A percentile compares a stretch with the other conserved stretches of the same genome.
phyloP scores from a whole-genome alignment of 2,329 filamentous ascomycete genomes.

The Fusarium aywerte region DNA sequence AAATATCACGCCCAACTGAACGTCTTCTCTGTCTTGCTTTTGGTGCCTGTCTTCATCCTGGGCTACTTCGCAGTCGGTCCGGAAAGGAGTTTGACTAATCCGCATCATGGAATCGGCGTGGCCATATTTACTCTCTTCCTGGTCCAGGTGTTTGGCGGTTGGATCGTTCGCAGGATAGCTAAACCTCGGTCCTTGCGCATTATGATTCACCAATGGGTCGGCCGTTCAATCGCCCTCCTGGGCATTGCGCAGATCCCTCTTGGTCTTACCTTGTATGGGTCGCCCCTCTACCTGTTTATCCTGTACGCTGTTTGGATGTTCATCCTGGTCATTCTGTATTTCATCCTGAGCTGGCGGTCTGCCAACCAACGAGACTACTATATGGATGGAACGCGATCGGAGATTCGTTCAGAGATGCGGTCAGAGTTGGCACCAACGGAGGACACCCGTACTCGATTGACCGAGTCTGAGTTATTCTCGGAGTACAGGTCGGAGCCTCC shows the following conservation, averaged over 20 bases:
- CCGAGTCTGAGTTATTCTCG: slow-evolving; percentile 55
- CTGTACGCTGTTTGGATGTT: slow-evolving; percentile 84
- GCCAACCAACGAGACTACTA: slow-evolving; percentile 66
- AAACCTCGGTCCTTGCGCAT: slow-evolving; percentile 62
- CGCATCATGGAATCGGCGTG: slow-evolving; percentile 85
- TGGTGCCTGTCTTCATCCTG: slow-evolving; percentile 77
- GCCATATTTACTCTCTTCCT: slow-evolving; percentile 80
- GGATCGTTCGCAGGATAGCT: slow-evolving; percentile 66
- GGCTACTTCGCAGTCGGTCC: slow-evolving; percentile 84
- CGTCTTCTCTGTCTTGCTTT: slow-evolving; percentile 72
- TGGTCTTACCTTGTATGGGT: slow-evolving; percentile 91
- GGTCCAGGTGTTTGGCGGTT: slow-evolving; percentile 76
- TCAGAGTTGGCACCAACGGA: slow-evolving; percentile 58
- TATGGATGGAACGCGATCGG: slow-evolving; percentile 67
- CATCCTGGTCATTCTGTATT: slow-evolving; percentile 78
- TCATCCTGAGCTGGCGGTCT: slow-evolving; percentile 79
- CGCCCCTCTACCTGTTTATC: slow-evolving; percentile 85
- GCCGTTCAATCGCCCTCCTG: slow-evolving; percentile 79
- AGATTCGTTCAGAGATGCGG: slow-evolving; percentile 56
- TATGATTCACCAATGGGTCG: slow-evolving; percentile 88
- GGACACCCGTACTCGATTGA: slow-evolving; percentile 53
- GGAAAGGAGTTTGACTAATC: slow-evolving; percentile 77
- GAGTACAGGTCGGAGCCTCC: slow-evolving; percentile 49
- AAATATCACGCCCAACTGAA: slow-evolving; percentile 80
- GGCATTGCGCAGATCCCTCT: slow-evolving; percentile 89